Percentiles rank a stretch among this genome's conserved stretches.
Evolutionary conservation across 371 early-diverging fungal genomes (phyloP).

Genomic region (Zopfochytrium polystomum): DNA sequence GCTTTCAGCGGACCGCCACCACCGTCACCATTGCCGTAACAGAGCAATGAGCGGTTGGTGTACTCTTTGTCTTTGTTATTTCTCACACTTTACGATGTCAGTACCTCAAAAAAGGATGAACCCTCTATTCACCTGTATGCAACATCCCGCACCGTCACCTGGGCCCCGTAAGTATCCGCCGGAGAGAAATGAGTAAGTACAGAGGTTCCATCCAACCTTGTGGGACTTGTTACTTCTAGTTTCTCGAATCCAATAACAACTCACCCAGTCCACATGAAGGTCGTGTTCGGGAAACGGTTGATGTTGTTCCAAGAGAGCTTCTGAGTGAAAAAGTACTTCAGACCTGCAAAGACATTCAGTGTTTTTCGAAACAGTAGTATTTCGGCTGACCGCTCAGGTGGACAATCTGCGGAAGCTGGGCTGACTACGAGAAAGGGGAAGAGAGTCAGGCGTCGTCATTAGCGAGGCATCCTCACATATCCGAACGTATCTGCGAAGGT

Average conservation of each 20-base stretch:
- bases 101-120: constrained; percentile 3
- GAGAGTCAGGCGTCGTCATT: not conserved
- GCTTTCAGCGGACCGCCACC: constrained; percentile 85
- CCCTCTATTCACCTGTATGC: constrained; percentile 22
- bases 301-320: constrained; percentile 98
- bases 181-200: constrained; percentile 81
- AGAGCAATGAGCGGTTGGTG: constrained; percentile 76
- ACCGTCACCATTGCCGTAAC: constrained; percentile 96
- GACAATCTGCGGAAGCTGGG: constrained; percentile 91
- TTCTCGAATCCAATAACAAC: constrained; percentile 12
- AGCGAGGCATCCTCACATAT: constrained; percentile 17
- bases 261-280: constrained; percentile 78
- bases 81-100: constrained; percentile 50
- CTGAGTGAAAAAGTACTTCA: constrained; percentile 95
- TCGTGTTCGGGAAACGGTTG: constrained; percentile 95
- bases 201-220: constrained; percentile 67
- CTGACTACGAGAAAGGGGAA: constrained; percentile 7
- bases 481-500: constrained; percentile 40
- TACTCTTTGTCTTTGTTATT: constrained; percentile 81
- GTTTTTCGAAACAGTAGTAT: not conserved
- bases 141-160: constrained; percentile 58
- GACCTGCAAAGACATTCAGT: constrained; percentile 10
- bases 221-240: not conserved
- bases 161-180: constrained; percentile 74
- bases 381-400: constrained; percentile 59